Conservation (phyloP, 164 flowering plant species). For the Stephania japonica region DNA sequence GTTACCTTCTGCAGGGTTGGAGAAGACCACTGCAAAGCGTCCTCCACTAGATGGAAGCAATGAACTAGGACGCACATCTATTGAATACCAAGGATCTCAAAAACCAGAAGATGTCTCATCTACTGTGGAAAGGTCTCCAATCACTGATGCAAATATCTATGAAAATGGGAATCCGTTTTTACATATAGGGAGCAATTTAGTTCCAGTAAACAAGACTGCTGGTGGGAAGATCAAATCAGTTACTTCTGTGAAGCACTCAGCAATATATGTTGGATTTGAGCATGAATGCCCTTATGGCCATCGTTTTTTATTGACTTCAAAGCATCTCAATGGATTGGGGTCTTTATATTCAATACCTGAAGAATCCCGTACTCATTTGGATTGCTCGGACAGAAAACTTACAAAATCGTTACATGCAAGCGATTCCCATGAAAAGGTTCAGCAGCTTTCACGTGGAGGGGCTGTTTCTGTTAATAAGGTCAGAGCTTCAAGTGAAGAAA, state of each 20-base stretch:
- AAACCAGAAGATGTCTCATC: slow-evolving; percentile 26
- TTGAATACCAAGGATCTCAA: slow-evolving; percentile 27
- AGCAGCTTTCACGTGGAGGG: slow-evolving; percentile 25
- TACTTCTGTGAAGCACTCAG: slow-evolving; percentile 36
- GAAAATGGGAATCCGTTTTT: slow-evolving; percentile 37
- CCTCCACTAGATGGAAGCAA: slow-evolving; percentile 23
- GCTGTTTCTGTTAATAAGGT: slow-evolving; percentile 24
- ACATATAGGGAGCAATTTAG: slow-evolving; percentile 59
- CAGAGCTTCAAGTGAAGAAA: slow-evolving; percentile 28
- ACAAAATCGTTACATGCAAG: slow-evolving; percentile 26
- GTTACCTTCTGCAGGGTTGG: slow-evolving; percentile 28
- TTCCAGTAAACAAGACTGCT: slow-evolving; percentile 35
- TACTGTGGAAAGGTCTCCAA: slow-evolving; percentile 23
- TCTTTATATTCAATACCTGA: slow-evolving; percentile 35
- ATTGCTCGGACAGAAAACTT: slow-evolving; percentile 22
- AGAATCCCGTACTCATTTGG: slow-evolving; percentile 32
- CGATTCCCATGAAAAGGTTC: slow-evolving; percentile 32
- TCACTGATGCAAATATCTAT: slow-evolving; percentile 12
- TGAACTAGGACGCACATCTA: slow-evolving; percentile 22
- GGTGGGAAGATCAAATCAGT: slow-evolving; percentile 28
- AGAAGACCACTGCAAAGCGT: slow-evolving; percentile 38
- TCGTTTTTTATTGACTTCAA: slow-evolving; percentile 63
- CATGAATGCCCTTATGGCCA: slow-evolving; percentile 93
- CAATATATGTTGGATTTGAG: slow-evolving; percentile 77
- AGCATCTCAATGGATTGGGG: slow-evolving; percentile 60